Percentiles rank a stretch among this genome's conserved stretches.
Evolutionary conservation across 1,284 basidiomycete genomes (phyloP).

Genomic region (Abortiporus biennis): DNA sequence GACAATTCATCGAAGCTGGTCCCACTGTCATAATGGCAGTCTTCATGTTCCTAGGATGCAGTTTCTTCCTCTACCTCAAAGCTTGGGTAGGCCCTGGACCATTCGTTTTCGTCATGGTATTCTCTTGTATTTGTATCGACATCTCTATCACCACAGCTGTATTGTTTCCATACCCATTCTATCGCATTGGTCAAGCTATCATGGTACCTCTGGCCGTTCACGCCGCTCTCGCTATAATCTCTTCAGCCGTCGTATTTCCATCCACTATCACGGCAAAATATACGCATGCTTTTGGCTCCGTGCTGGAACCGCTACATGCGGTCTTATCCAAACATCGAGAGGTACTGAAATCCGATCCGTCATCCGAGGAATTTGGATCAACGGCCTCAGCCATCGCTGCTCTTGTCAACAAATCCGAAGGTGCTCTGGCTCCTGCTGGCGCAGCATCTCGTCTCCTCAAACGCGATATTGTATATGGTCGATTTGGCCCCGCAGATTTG

Average conservation of each 20-base stretch:
- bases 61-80: constrained; percentile 59
- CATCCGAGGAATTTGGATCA: constrained; percentile 40
- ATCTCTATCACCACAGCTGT: constrained; percentile 54
- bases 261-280: constrained; percentile 61
- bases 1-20: constrained; percentile 54
- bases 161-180: constrained; percentile 65
- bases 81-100: constrained; percentile 61
- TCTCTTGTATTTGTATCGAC: constrained; percentile 56
- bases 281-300: constrained; percentile 43
- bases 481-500: constrained; percentile 61
- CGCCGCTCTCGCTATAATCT: constrained; percentile 48
- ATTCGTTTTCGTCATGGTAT: constrained; percentile 51
- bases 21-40: constrained; percentile 57
- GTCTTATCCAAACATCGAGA: constrained; percentile 43
- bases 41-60: constrained; percentile 63
- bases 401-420: constrained; percentile 46
- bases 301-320: constrained; percentile 45
- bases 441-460: constrained; percentile 50
- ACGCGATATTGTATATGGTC: constrained; percentile 59
- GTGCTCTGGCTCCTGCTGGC: constrained; percentile 45
- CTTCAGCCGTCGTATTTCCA: constrained; percentile 59
- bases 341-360: constrained; percentile 39
- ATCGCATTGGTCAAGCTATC: constrained; percentile 46
- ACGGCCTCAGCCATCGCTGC: constrained; percentile 24
- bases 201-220: constrained; percentile 60